phyloP scores from a whole-genome alignment of 1,284 basidiomycete species.

The Moesziomyces antarcticus region DNA sequence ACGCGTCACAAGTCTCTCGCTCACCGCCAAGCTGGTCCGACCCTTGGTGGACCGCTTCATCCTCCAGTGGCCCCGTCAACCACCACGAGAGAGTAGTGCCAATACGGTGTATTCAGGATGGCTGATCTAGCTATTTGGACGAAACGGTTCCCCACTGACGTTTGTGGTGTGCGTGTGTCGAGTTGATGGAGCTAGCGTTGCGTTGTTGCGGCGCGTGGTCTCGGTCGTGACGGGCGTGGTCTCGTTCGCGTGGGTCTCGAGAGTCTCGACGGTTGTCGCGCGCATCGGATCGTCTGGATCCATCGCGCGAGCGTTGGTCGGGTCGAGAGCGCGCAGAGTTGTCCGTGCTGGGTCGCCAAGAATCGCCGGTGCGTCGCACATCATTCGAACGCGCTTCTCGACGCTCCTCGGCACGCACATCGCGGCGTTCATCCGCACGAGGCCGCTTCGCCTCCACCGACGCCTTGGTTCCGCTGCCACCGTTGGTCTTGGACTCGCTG shows the following conservation, averaged over 20 bases:
- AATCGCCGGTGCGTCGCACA: neutral
- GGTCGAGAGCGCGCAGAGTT: too few relatives aligned
- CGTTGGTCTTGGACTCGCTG: too few relatives aligned
- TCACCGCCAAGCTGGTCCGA: constrained; percentile 84
- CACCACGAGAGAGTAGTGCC: constrained; percentile 1
- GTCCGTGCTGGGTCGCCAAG: neutral
- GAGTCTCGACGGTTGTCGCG: too few relatives aligned
- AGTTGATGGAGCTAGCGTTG: constrained; percentile 35
- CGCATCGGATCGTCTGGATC: neutral
- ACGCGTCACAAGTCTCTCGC: constrained; percentile 81
- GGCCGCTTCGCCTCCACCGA: too few relatives aligned
- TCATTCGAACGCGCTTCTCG: neutral
- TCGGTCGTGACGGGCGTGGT: too few relatives aligned
- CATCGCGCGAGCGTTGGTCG: neutral
- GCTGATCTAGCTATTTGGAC: constrained; percentile 18
- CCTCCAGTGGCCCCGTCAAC: constrained; percentile 67
- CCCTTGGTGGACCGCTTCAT: constrained; percentile 82
- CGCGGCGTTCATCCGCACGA: too few relatives aligned
- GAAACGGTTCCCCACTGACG: constrained; percentile 27
- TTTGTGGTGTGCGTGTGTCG: constrained; percentile 34
- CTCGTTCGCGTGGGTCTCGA: too few relatives aligned
- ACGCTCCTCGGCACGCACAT: too few relatives aligned
- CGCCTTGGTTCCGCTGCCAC: too few relatives aligned
- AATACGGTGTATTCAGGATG: constrained; percentile 43
- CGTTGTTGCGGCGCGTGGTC: too few relatives aligned